These are phyloP conservation scores for Yamadazyma buinensis DNA, from an alignment of 1,139 yeast genomes.

Conservation along the genomic window DNA sequence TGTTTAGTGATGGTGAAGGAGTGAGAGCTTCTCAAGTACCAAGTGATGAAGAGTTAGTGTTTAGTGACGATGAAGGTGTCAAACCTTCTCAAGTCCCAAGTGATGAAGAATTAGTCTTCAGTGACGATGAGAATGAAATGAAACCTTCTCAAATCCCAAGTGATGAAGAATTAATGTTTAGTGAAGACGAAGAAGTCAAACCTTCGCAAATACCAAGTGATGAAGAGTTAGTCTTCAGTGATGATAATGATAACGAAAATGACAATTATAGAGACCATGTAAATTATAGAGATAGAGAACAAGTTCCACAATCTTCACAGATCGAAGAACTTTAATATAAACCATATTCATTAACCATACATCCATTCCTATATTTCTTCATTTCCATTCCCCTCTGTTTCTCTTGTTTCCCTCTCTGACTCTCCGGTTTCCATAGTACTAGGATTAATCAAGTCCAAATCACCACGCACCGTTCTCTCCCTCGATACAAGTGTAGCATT, in stretches of 20 bases:
- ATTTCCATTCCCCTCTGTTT: too few species aligned
- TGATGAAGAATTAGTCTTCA: slow-evolving; percentile 4
- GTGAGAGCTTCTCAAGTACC: background rate
- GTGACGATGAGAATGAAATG: slow-evolving; percentile 1
- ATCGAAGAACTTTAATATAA: slow-evolving; percentile 5
- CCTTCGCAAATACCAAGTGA: slow-evolving; percentile 7
- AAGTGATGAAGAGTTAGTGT: background rate
- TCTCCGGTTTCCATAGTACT: too few species aligned
- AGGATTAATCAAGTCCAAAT: slow-evolving; percentile 13
- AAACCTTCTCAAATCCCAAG: slow-evolving; percentile 3
- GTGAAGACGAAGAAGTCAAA: slow-evolving; percentile 5
- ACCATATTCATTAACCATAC: background rate
- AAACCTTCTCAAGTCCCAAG: slow-evolving; percentile 1
- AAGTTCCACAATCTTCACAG: slow-evolving; percentile 5
- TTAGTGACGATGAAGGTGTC: background rate
- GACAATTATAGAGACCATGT: too few species aligned
- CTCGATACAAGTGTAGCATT: slow-evolving; percentile 16
- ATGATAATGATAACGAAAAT: too few species aligned
- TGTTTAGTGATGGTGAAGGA: slow-evolving; percentile 7
- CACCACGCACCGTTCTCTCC: slow-evolving; percentile 10
- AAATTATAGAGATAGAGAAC: background rate
- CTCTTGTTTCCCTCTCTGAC: too few species aligned
- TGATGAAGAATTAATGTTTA: slow-evolving; percentile 2
- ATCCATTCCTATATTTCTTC: background rate
- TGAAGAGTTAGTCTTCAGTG: too few species aligned